Evolutionary conservation across 768 basidiomycete species (phyloP).

Genomic region (Calocybe cyanea): DNA sequence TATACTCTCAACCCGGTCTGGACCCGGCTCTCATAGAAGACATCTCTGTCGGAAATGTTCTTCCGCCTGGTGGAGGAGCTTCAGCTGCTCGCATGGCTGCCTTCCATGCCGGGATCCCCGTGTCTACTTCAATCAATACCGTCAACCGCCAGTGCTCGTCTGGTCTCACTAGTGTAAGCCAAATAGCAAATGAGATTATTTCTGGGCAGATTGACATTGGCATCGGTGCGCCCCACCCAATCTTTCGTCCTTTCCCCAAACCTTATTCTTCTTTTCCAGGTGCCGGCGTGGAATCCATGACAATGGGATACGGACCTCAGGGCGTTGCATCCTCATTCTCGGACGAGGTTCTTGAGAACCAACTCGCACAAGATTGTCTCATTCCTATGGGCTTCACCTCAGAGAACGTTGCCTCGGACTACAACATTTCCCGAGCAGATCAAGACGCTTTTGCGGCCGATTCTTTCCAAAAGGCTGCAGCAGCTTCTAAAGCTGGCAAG

Average conservation of each 20-base stretch:
- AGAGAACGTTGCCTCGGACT: slow-evolving; percentile 88
- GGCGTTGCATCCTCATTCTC: slow-evolving; percentile 55
- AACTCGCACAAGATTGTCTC: slow-evolving; percentile 77
- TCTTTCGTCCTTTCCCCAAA: slow-evolving; percentile 4
- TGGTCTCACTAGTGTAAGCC: slow-evolving; percentile 77
- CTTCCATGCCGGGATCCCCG: slow-evolving; percentile 80
- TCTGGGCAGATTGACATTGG: slow-evolving; percentile 86
- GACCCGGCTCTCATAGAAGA: slow-evolving; percentile 84
- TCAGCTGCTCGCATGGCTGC: slow-evolving; percentile 82
- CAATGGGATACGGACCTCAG: slow-evolving; percentile 61
- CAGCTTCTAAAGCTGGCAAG: slow-evolving; percentile 75
- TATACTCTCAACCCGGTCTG: slow-evolving; percentile 60
- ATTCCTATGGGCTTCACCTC: slow-evolving; percentile 93
- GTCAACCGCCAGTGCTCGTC: slow-evolving; percentile 92
- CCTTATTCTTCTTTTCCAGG: slow-evolving; percentile 33
- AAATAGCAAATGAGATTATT: slow-evolving; percentile 78
- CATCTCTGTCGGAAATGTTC: slow-evolving; percentile 83
- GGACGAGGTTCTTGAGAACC: slow-evolving; percentile 61
- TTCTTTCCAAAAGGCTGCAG: slow-evolving; percentile 82
- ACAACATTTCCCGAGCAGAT: slow-evolving; percentile 61
- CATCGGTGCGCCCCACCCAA: slow-evolving; percentile 55
- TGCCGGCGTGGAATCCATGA: slow-evolving; percentile 92
- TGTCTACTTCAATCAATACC: slow-evolving; percentile 70
- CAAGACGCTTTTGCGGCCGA: slow-evolving; percentile 85
- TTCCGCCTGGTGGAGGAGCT: slow-evolving; percentile 84